Conservation (phyloP, 2,329 filamentous ascomycete species). For the Leptographium lundbergii region DNA sequence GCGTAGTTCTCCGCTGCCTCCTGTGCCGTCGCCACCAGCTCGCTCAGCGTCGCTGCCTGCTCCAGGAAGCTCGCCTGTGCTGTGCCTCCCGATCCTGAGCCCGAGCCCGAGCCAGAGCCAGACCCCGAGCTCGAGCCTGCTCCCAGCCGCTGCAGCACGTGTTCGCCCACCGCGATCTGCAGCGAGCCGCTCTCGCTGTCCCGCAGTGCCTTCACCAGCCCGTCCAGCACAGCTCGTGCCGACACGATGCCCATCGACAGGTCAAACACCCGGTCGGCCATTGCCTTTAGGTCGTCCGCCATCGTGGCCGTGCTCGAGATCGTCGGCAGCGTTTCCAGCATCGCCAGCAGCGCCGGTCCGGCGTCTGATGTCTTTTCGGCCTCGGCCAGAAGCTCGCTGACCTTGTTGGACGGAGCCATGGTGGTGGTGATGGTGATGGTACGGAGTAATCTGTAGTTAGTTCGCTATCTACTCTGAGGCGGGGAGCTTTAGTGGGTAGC, state of each 20-base stretch:
- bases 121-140: constrained; percentile 15
- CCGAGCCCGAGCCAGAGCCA: too few relatives aligned
- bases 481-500: neutral
- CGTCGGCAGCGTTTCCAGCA: constrained; percentile 14
- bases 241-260: constrained; percentile 16
- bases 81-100: constrained; percentile 22
- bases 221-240: constrained; percentile 16
- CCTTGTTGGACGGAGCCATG: constrained; percentile 5
- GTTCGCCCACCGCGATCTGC: constrained; percentile 63
- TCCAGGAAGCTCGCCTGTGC: constrained; percentile 66
- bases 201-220: constrained; percentile 36
- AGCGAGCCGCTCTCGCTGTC: constrained; percentile 47
- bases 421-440: neutral
- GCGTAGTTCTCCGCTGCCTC: constrained; percentile 72
- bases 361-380: constrained; percentile 6
- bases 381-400: constrained; percentile 12
- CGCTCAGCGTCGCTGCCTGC: constrained; percentile 66
- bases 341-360: constrained; percentile 11
- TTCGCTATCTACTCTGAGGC: too few relatives aligned
- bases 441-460: neutral
- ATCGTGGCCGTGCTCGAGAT: constrained; percentile 11
- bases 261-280: constrained; percentile 13
- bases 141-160: constrained; percentile 56
- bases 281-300: constrained; percentile 14
- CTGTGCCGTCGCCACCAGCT: constrained; percentile 71